Evolutionary conservation across 2,329 filamentous ascomycete genomes (phyloP).

Genomic region (Colletotrichum liriopes): DNA sequence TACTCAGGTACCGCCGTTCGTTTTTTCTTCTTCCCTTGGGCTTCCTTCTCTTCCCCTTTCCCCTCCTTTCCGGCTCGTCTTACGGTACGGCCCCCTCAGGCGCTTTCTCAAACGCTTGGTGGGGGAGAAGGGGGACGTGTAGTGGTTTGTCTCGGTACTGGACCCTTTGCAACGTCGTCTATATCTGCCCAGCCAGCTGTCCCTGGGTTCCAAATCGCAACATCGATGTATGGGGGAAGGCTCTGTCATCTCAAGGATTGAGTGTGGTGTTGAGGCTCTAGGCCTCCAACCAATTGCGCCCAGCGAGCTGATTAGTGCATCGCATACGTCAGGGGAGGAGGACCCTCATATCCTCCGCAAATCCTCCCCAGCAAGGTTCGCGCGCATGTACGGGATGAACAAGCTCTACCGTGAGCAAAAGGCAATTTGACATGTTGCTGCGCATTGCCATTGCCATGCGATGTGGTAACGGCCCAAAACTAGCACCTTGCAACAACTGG

Average conservation of each 20-base stretch:
- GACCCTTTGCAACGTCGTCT: background rate
- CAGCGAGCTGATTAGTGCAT: background rate
- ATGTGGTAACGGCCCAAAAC: background rate
- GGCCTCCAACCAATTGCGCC: background rate
- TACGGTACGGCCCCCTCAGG: constrained; percentile 2
- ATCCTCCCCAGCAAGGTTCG: background rate
- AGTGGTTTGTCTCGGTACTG: background rate
- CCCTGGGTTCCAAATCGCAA: background rate
- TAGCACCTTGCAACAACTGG: background rate
- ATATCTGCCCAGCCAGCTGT: background rate
- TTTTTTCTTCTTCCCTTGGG: background rate
- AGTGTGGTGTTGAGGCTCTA: background rate
- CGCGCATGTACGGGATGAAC: constrained; percentile 14
- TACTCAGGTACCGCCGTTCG: background rate
- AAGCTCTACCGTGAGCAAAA: background rate
- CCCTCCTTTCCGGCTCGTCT: background rate
- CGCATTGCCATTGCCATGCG: background rate
- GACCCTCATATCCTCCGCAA: background rate
- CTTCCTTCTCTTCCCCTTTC: background rate
- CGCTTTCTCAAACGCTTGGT: constrained; percentile 11
- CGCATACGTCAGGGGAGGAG: constrained; percentile 2
- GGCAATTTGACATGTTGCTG: background rate
- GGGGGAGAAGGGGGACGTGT: background rate
- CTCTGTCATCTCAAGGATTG: background rate
- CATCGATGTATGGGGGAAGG: background rate